Percentiles rank a stretch among this genome's conserved stretches.
These are phyloP conservation scores for Hansfordia pulvinata DNA, from an alignment of 2,329 filamentous ascomycete species.

Conservation along the genomic window DNA sequence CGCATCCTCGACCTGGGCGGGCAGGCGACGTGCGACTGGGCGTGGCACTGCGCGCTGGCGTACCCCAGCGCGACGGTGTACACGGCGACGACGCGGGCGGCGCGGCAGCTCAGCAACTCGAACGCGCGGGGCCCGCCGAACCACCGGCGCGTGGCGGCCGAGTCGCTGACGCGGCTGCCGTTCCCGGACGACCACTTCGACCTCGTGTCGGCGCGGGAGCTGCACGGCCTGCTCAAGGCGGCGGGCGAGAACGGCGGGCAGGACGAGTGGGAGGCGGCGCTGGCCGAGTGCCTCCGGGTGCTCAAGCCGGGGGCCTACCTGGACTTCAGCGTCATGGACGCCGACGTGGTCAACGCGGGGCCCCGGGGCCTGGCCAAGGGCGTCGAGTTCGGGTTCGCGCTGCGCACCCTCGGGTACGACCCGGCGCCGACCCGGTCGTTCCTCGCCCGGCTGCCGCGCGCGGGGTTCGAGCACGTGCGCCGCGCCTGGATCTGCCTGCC, in stretches of 20 bases:
- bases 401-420: constrained; percentile 85
- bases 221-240: constrained; percentile 74
- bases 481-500: constrained; percentile 84
- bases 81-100: constrained; percentile 66
- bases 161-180: constrained; percentile 65
- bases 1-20: constrained; percentile 80
- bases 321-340: constrained; percentile 82
- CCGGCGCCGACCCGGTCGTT: constrained; percentile 71
- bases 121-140: constrained; percentile 76
- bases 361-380: constrained; percentile 67
- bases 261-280: constrained; percentile 80
- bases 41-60: constrained; percentile 80
- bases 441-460: constrained; percentile 56
- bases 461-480: constrained; percentile 68
- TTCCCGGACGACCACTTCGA: constrained; percentile 83
- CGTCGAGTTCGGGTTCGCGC: constrained; percentile 83
- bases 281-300: constrained; percentile 77
- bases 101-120: constrained; percentile 56
- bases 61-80: constrained; percentile 79
- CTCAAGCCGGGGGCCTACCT: constrained; percentile 88
- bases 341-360: constrained; percentile 77
- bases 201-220: constrained; percentile 75
- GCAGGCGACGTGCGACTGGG: constrained; percentile 81
- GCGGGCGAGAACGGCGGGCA: constrained; percentile 44
- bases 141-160: constrained; percentile 70